Conservation (phyloP, 306 rosid species). For the Sicyos edulis region DNA sequence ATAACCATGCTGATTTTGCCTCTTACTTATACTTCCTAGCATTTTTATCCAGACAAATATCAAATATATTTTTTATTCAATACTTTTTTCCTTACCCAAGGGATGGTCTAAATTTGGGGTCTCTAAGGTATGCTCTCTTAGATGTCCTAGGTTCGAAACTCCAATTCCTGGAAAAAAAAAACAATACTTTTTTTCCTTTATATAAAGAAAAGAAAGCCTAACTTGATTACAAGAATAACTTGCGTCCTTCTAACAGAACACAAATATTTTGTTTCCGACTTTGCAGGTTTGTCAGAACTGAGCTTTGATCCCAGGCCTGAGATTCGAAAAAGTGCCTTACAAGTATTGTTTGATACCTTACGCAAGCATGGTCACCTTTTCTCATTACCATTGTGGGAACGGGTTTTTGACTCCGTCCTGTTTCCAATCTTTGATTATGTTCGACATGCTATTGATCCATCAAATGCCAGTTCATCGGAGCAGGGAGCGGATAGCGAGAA, state of each 20-base stretch:
- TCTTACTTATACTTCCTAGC: constrained; percentile 1
- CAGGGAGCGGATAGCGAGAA: constrained; percentile 44
- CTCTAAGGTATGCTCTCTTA: too few species aligned
- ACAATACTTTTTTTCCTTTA: too few species aligned
- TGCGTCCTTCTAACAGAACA: background rate
- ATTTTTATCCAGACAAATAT: background rate
- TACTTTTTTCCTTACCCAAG: too few species aligned
- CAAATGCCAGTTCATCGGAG: constrained; percentile 50
- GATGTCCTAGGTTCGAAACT: too few species aligned
- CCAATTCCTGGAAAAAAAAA: too few species aligned
- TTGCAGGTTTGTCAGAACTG: constrained; percentile 93
- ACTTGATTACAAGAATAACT: background rate
- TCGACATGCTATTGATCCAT: constrained; percentile 93
- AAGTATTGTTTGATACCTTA: constrained; percentile 81
- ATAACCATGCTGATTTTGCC: constrained; percentile 28
- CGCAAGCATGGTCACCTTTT: constrained; percentile 98
- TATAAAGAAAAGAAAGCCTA: background rate
- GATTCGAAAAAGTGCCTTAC: constrained; percentile 87
- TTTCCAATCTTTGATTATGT: constrained; percentile 97
- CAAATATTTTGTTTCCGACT: constrained; percentile 20
- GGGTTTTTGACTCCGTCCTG: constrained; percentile 84
- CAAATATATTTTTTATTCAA: background rate
- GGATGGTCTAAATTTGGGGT: too few species aligned
- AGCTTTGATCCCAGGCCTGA: constrained; percentile 98
- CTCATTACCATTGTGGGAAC: constrained; percentile 89